Percentiles rank a stretch among this genome's conserved stretches.
phyloP scores from a whole-genome alignment of 164 flowering plant genomes.

The Akebia trifoliata region DNA sequence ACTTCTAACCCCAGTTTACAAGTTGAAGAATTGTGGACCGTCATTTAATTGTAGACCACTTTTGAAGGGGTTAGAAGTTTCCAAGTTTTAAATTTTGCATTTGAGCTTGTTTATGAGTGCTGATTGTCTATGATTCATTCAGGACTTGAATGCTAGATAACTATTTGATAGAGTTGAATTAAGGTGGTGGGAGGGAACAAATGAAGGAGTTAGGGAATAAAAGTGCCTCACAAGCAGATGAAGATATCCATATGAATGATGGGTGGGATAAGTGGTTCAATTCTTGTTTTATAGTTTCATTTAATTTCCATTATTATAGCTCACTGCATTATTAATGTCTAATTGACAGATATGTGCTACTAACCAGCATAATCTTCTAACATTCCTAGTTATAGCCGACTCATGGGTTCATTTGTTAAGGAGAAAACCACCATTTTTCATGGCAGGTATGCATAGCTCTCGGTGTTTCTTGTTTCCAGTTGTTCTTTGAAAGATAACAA shows the following conservation, averaged over 20 bases:
- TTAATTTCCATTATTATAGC: not conserved
- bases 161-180: too few species aligned
- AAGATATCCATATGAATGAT: not conserved
- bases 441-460: conserved; percentile 7
- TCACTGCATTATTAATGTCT: not conserved
- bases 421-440: conserved; percentile 14
- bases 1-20: too few species aligned
- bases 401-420: conserved; percentile 15
- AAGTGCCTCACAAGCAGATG: not conserved
- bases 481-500: not conserved
- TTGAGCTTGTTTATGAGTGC: too few species aligned
- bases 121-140: not conserved
- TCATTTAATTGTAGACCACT: too few species aligned
- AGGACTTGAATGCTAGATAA: not conserved
- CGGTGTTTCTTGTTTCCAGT: not conserved
- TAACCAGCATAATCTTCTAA: not conserved
- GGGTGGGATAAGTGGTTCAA: conserved; percentile 6
- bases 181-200: not conserved
- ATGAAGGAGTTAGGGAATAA: not conserved
- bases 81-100: too few species aligned
- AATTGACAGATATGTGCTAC: conserved; percentile 7
- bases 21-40: too few species aligned
- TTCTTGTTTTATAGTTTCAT: not conserved
- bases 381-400: not conserved
- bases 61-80: too few species aligned